Base-by-base conservation (phyloP, 495 filamentous ascomycete genomes). In the Neurospora sp. region DNA sequence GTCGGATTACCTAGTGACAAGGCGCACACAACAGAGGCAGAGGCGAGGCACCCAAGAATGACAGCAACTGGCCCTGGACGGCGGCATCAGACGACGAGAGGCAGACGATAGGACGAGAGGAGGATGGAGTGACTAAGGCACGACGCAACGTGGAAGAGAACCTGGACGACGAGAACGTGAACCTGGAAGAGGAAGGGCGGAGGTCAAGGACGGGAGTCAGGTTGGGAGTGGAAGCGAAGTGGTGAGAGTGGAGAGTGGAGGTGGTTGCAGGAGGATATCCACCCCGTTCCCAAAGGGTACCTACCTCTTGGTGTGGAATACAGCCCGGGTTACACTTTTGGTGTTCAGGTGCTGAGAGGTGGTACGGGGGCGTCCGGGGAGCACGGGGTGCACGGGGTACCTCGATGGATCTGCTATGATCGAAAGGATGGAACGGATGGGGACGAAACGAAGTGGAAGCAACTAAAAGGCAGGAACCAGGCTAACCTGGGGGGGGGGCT, bases 21-120 rank as follows among this genome's bases (percentile, higher is more conserved):
- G 54, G 54, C 54, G 54, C 46, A 75, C 74, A 59, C n/a, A 31
- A 73, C 48, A 71, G 74, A 75, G 74, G 72, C 74, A 71, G 72
- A 72, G 48, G 35, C 71, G 74, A 76, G 72, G 74, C 72, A 73
- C 72, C 70, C 31, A 69, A 69, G 74, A 59, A 62, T 72, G 73
- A 72, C 70, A 74, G 40, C 73, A 74, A 35, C 44, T 35, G 71
- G 71, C 44, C 44, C 71, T 59, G 71, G 18, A 66, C 71, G 37
- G 74, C 75, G 37, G 74, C 75, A 76, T 70, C 40, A 69, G 46
- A 74, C 38, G 46, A 44, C 71, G 70, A 44, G 39, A 40, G 40
- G 73, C 18, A 40, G 74, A 44, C 23, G 40, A 31, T 16, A 27
- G 27, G 27, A 27, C n/a, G 44, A 48, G 31, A 37, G 40, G 37